Conservation (phyloP, 441 rosid species). For the Gossypium gossypioides region DNA sequence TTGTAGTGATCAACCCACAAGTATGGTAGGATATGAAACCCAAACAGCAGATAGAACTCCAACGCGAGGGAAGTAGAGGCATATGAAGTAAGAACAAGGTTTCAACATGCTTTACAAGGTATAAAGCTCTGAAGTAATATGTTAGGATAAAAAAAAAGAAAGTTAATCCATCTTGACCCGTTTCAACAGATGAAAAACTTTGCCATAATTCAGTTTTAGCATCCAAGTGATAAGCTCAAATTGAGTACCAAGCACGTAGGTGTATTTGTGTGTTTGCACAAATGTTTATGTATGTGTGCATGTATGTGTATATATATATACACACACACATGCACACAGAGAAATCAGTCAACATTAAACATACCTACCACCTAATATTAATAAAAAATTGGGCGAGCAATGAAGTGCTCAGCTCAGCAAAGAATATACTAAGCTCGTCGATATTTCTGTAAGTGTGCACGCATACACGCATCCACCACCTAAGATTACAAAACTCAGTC, state of each 20-base stretch:
- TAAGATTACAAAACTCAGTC: background rate
- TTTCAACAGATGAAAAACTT: background rate
- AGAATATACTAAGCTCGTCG: background rate
- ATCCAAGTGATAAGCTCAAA: background rate
- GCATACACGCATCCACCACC: background rate
- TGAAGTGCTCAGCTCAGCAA: background rate
- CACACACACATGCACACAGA: background rate
- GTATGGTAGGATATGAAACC: background rate
- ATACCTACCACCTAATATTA: background rate
- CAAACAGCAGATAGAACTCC: background rate
- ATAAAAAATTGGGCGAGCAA: background rate
- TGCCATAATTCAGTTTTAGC: background rate
- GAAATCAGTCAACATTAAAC: background rate
- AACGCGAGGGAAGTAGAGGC: background rate
- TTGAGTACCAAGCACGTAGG: background rate
- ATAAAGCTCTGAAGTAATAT: background rate
- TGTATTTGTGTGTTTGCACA: background rate
- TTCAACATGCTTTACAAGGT: background rate
- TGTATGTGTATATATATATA: background rate
- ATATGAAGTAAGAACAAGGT: background rate
- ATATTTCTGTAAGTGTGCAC: background rate
- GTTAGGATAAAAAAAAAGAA: background rate
- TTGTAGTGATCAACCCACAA: background rate
- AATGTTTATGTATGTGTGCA: too few species aligned
- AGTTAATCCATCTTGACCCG: background rate